Percentiles rank a stretch among this genome's conserved stretches.
Evolutionary conservation across 148 eudicot species (phyloP).

Genomic region (Rhododendron griersonianum): DNA sequence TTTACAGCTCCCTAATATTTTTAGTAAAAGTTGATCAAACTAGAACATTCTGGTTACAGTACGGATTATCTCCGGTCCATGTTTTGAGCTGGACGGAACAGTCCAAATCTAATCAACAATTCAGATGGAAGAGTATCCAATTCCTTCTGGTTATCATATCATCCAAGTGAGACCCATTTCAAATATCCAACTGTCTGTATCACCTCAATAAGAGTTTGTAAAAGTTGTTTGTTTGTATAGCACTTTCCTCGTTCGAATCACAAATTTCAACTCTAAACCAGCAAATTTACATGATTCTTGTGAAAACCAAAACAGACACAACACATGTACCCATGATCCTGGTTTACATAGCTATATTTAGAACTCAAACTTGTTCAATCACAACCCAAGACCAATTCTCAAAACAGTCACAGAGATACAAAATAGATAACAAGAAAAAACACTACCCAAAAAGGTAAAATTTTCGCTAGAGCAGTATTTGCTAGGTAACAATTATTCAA

Average conservation of each 20-base stretch:
- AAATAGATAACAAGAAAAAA: not conserved
- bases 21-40: no score
- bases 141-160: no score
- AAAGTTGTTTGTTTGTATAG: not conserved
- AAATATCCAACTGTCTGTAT: no score
- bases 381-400: not conserved
- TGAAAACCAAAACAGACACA: not conserved
- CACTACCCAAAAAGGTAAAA: not conserved
- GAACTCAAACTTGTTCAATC: conserved; percentile 2
- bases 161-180: no score
- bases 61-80: no score
- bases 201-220: not conserved
- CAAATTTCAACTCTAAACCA: not conserved
- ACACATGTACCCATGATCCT: not conserved
- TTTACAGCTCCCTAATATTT: no score
- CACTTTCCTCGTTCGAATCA: not conserved
- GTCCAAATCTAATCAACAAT: no score
- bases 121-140: no score
- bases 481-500: not conserved
- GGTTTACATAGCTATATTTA: not conserved
- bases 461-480: not conserved
- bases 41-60: no score
- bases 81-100: no score
- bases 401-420: not conserved
- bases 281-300: not conserved